Base-by-base conservation (phyloP, 2,329 filamentous ascomycete genomes). In the Calonectria pseudoturangicola region DNA sequence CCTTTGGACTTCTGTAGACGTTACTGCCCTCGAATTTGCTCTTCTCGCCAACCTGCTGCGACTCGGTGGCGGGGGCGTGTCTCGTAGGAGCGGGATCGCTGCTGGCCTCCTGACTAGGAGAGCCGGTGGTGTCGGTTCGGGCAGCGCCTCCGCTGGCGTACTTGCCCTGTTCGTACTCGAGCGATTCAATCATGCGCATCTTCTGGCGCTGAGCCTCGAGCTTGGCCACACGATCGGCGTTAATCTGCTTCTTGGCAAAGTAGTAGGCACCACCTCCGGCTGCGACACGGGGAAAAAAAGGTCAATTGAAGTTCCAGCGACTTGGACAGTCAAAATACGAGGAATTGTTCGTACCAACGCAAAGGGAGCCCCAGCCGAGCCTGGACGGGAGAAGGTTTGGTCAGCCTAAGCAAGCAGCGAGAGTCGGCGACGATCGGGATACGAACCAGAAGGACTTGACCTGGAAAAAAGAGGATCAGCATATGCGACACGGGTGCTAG, bases 201-300 rank as follows among this genome's bases (percentile, higher is more conserved):
- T 93, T 92, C 78, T 91, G 86, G 68, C 90, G 89, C 71, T 88
- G 89, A 73, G 93, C 92, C 79, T 93, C 90, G 76, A 93, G 91
- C 80, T 94, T 92, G 73, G 91, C 87, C 73, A 91, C 89, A 76
- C 96, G 94, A 85, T 98, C 95, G 78, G 94, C 94, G 83, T 98
- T 98, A 89, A 99, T 98, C 84, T 93, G 93, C 82, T 92, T 90
- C 89, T 99, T 99, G 76, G 97, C 97, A 83, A 98, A 98, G 88
- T 94, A 95, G 89, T 98, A 99, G 81, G 96, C 95, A 75, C 93
- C 94, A 76, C 92, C 97, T 82, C 96, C 97, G 77, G 96, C 95
- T 95, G 81, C 36, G 67, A 45, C 25, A 68, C 54, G 25, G 45
- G 25, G 45, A 63, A 39, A 56, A 51, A 62, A 66, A 21, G 36